These are phyloP conservation scores for Annulohypoxylon truncatum DNA, from an alignment of 2,329 filamentous ascomycete species.

Conservation along the genomic window DNA sequence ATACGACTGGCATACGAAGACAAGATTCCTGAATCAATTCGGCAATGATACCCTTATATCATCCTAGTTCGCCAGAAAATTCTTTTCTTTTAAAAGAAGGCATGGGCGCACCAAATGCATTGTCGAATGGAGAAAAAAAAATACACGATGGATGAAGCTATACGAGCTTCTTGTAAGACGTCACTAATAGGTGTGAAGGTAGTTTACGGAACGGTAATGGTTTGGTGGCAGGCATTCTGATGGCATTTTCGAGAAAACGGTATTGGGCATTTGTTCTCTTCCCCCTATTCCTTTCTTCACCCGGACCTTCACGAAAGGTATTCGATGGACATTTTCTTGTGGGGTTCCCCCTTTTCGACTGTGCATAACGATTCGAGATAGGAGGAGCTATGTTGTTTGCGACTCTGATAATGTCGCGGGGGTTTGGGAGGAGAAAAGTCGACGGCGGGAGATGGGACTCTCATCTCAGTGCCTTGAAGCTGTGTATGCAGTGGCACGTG, in stretches of 20 bases:
- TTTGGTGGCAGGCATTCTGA: slow-evolving; percentile 29
- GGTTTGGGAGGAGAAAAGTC: slow-evolving; percentile 1
- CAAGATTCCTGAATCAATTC: slow-evolving; percentile 15
- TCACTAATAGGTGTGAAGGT: slow-evolving; percentile 25
- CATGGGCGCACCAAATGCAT: slow-evolving; percentile 28
- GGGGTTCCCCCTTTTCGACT: slow-evolving; percentile 14
- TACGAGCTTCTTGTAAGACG: slow-evolving; percentile 25
- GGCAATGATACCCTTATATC: slow-evolving; percentile 13
- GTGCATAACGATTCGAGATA: slow-evolving; percentile 30
- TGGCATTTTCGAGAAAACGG: slow-evolving; percentile 36
- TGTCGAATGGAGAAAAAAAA: slow-evolving; percentile 15
- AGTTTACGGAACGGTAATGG: slow-evolving; percentile 27
- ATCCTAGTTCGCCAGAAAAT: slow-evolving; percentile 15
- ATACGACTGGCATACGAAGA: slow-evolving; percentile 18
- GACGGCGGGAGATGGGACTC: background rate
- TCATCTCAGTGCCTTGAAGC: background rate
- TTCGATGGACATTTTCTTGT: slow-evolving; percentile 25
- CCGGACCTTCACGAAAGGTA: slow-evolving; percentile 20
- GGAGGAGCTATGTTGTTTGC: background rate
- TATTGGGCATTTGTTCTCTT: slow-evolving; percentile 21
- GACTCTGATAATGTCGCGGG: background rate
- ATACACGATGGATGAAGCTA: slow-evolving; percentile 19
- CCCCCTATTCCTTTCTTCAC: slow-evolving; percentile 14
- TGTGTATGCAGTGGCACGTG: slow-evolving; percentile 21
- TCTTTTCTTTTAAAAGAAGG: slow-evolving; percentile 1